These are phyloP conservation scores for Debaryomycetaceae sp. DNA, from an alignment of 1,139 yeast species.

Conservation along the genomic window DNA sequence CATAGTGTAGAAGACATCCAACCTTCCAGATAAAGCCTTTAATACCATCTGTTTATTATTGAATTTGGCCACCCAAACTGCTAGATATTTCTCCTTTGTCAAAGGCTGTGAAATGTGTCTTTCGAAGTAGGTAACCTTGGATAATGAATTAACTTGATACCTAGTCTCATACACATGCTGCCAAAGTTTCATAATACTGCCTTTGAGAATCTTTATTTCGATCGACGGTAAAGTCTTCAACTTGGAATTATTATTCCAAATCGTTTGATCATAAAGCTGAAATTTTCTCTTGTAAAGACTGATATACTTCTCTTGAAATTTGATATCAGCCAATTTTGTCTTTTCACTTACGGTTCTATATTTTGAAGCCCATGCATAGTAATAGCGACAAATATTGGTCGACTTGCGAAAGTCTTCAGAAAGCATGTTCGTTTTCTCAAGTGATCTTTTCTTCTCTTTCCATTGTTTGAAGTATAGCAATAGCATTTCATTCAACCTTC, in stretches of 20 bases:
- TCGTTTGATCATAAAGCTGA: neutral
- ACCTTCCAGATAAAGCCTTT: conserved; percentile 11
- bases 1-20: conserved; percentile 10
- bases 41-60: conserved; percentile 12
- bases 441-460: neutral
- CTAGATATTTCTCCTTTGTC: conserved; percentile 7
- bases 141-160: conserved; percentile 14
- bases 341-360: conserved; percentile 2
- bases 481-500: neutral
- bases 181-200: conserved; percentile 14
- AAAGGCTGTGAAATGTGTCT: conserved; percentile 9
- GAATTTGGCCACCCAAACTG: conserved; percentile 21
- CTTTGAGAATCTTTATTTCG: neutral
- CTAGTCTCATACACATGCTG: conserved; percentile 10
- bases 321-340: conserved; percentile 14
- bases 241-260: neutral
- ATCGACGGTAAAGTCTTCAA: neutral
- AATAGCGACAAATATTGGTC: conserved; percentile 1
- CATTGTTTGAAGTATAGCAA: neutral
- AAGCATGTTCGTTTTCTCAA: neutral
- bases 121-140: conserved; percentile 15
- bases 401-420: conserved; percentile 1
- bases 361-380: conserved; percentile 5
- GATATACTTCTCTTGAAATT: conserved; percentile 14
- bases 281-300: neutral